Conservation (phyloP, 306 rosid species). For the Datisca glomerata region DNA sequence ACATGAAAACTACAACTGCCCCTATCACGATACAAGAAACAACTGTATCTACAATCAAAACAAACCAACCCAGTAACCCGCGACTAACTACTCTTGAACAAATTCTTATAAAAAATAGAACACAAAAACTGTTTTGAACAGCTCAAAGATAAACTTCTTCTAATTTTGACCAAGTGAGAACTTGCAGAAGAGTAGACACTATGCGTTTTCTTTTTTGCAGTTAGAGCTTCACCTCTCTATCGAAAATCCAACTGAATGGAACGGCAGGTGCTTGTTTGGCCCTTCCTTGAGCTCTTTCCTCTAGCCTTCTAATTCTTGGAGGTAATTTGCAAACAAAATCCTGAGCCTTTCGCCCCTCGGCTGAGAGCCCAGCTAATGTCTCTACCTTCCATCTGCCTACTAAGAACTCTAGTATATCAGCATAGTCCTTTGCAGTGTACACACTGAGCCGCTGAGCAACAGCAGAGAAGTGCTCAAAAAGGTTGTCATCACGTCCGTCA, state of each 20-base stretch:
- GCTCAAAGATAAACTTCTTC: too few species aligned
- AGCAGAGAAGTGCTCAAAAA: constrained; percentile 54
- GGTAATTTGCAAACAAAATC: constrained; percentile 61
- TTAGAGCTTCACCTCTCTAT: constrained; percentile 56
- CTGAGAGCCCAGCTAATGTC: constrained; percentile 48
- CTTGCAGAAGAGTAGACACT: too few species aligned
- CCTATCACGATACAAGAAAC: too few species aligned
- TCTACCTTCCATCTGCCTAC: constrained; percentile 75
- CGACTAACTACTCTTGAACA: too few species aligned
- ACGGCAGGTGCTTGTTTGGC: constrained; percentile 26
- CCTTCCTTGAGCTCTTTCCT: constrained; percentile 60
- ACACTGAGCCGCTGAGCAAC: constrained; percentile 75
- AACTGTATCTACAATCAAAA: too few species aligned
- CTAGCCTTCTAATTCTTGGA: constrained; percentile 63
- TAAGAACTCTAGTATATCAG: constrained; percentile 70
- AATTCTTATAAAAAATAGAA: too few species aligned
- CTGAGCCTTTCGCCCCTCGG: constrained; percentile 63
- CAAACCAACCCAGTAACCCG: too few species aligned
- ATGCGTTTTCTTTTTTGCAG: too few species aligned
- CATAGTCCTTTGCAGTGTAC: constrained; percentile 76
- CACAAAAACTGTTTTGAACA: too few species aligned
- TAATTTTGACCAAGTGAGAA: too few species aligned
- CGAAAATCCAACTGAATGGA: constrained; percentile 61
- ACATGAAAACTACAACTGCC: too few species aligned
- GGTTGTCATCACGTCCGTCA: constrained; percentile 58